phyloP scores from a whole-genome alignment of 2,329 filamentous ascomycete genomes.

The Trichoderma semiorbis region DNA sequence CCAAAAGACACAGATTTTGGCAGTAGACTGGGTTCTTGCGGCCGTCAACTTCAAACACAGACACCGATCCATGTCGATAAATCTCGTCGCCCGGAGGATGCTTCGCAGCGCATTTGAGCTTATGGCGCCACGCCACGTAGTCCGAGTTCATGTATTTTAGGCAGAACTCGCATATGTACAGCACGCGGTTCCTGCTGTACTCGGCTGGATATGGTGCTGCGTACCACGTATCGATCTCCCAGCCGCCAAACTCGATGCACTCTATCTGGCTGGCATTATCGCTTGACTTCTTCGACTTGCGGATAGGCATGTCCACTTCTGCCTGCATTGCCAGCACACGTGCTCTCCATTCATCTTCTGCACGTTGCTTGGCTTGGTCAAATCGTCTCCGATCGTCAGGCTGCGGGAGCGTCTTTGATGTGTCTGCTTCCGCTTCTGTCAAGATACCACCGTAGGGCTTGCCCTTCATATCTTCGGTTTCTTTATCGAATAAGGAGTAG shows the following conservation, averaged over 20 bases:
- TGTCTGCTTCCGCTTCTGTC: slow-evolving; percentile 85
- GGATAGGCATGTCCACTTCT: slow-evolving; percentile 58
- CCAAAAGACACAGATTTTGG: slow-evolving; percentile 92
- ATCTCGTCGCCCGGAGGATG: slow-evolving; percentile 98
- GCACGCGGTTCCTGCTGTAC: slow-evolving; percentile 90
- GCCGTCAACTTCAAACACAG: slow-evolving; percentile 96
- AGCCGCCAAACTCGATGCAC: slow-evolving; percentile 95
- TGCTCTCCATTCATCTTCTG: slow-evolving; percentile 87
- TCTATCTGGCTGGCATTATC: slow-evolving; percentile 94
- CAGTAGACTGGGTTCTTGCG: slow-evolving; percentile 98
- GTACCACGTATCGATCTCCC: slow-evolving; percentile 99
- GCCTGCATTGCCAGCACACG: slow-evolving; percentile 58
- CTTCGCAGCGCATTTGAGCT: slow-evolving; percentile 93
- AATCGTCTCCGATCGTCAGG: slow-evolving; percentile 80
- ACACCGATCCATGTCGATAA: slow-evolving; percentile 84
- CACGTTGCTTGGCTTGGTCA: slow-evolving; percentile 83
- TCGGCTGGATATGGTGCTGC: slow-evolving; percentile 97
- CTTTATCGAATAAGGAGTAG: slow-evolving; percentile 84
- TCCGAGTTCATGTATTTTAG: slow-evolving; percentile 99
- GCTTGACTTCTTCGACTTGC: slow-evolving; percentile 70
- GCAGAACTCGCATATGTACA: slow-evolving; percentile 99
- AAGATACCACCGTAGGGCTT: slow-evolving; percentile 96
- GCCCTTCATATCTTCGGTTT: slow-evolving; percentile 81
- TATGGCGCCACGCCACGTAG: slow-evolving; percentile 96
- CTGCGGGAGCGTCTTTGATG: slow-evolving; percentile 78